Percentiles rank a stretch among this genome's conserved stretches.
Evolutionary conservation across 2,329 filamentous ascomycete species (phyloP).

Genomic region (Neofusicoccum kwambonambiense): DNA sequence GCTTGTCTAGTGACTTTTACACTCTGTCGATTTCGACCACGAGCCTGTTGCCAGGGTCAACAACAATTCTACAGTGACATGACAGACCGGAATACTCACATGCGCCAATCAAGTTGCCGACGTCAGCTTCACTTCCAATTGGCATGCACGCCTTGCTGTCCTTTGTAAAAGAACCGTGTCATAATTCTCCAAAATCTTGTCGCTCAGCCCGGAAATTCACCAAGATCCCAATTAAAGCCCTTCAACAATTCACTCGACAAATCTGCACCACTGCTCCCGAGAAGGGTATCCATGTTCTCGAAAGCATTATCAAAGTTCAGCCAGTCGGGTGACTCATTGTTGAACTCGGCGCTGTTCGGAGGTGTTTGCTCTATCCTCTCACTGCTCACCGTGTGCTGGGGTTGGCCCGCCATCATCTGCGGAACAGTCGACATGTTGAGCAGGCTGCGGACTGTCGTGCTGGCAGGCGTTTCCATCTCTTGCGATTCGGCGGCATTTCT

Average conservation of each 20-base stretch:
- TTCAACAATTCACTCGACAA: constrained; percentile 36
- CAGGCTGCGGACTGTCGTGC: not conserved
- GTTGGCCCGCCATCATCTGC: constrained; percentile 1
- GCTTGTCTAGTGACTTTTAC: too few relatives aligned
- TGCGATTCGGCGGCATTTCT: not conserved
- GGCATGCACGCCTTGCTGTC: too few relatives aligned
- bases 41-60: too few relatives aligned
- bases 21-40: too few relatives aligned
- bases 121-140: too few relatives aligned
- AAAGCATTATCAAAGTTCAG: constrained; percentile 41
- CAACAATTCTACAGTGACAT: too few relatives aligned
- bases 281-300: constrained; percentile 39
- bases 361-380: constrained; percentile 29
- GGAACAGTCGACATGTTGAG: constrained; percentile 8
- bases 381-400: constrained; percentile 38
- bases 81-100: too few relatives aligned
- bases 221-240: constrained; percentile 35
- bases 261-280: constrained; percentile 34
- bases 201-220: not conserved
- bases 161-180: too few relatives aligned
- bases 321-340: constrained; percentile 39
- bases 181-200: not conserved
- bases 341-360: constrained; percentile 21
- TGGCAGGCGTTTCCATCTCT: not conserved
- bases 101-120: too few relatives aligned